These are phyloP conservation scores for Silene latifolia DNA, from an alignment of 148 eudicot genomes.

Conservation along the genomic window DNA sequence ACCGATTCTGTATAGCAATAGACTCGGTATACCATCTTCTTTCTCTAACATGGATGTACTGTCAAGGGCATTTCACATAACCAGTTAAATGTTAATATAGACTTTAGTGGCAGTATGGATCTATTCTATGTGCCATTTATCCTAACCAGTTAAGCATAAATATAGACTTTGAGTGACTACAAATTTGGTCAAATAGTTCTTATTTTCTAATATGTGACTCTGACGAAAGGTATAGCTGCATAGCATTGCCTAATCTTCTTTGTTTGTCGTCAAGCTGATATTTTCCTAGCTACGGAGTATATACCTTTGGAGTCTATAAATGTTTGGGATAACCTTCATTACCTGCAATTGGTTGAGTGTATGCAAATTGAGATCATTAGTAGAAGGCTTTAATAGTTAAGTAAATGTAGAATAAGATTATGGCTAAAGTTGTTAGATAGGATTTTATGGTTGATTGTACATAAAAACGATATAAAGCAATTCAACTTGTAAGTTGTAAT, in stretches of 20 bases:
- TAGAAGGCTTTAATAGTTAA: neutral
- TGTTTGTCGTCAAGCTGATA: neutral
- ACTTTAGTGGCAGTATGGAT: neutral
- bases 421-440: too few species aligned
- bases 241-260: neutral
- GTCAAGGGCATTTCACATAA: neutral
- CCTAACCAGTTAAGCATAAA: neutral
- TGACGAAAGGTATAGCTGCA: too few species aligned
- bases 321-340: neutral
- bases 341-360: neutral
- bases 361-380: neutral
- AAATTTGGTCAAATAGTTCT: too few species aligned
- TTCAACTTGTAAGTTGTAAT: neutral
- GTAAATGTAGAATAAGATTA: too few species aligned
- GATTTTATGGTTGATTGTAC: neutral
- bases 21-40: slow-evolving; percentile 60
- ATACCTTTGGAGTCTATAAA: too few species aligned
- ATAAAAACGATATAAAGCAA: neutral
- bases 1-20: slow-evolving; percentile 63
- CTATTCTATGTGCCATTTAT: neutral
- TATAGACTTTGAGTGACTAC: too few species aligned
- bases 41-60: neutral
- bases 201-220: too few species aligned
- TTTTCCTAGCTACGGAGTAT: too few species aligned
- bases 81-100: neutral